Percentiles rank a stretch among this genome's conserved stretches.
Evolutionary conservation across 306 rosid genomes (phyloP).

Genomic region (Quercus suber): DNA sequence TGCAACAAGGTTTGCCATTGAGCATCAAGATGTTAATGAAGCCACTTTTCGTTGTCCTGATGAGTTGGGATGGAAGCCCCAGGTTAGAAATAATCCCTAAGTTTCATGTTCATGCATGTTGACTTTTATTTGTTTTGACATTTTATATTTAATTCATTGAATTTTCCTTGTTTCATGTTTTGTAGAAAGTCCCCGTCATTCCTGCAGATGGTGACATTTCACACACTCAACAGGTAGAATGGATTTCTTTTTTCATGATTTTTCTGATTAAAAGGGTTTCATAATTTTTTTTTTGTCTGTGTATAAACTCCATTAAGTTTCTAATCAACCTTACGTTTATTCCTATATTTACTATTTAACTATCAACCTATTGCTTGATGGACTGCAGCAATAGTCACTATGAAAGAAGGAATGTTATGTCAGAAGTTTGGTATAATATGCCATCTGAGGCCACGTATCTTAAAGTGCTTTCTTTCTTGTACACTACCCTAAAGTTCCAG

Average conservation of each 20-base stretch:
- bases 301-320: background rate
- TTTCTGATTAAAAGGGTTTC: background rate
- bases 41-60: slow-evolving; percentile 96
- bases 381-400: background rate
- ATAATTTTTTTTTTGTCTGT: background rate
- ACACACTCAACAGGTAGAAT: slow-evolving; percentile 58
- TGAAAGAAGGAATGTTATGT: background rate
- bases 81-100: slow-evolving; percentile 34
- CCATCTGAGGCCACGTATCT: background rate
- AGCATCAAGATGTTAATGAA: slow-evolving; percentile 92
- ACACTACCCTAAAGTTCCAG: slow-evolving; percentile 2
- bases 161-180: slow-evolving; percentile 21
- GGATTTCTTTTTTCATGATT: background rate
- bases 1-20: slow-evolving; percentile 84
- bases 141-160: slow-evolving; percentile 12
- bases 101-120: background rate
- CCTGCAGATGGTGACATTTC: slow-evolving; percentile 72
- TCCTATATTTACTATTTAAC: background rate
- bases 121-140: background rate
- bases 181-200: slow-evolving; percentile 84
- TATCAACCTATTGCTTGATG: background rate
- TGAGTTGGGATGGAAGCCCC: slow-evolving; percentile 98
- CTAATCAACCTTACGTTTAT: slow-evolving; percentile 4
- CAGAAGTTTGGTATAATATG: background rate
- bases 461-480: slow-evolving; percentile 11